Base-by-base conservation (phyloP, 1,284 basidiomycete species). In the Gomphus sp. region DNA sequence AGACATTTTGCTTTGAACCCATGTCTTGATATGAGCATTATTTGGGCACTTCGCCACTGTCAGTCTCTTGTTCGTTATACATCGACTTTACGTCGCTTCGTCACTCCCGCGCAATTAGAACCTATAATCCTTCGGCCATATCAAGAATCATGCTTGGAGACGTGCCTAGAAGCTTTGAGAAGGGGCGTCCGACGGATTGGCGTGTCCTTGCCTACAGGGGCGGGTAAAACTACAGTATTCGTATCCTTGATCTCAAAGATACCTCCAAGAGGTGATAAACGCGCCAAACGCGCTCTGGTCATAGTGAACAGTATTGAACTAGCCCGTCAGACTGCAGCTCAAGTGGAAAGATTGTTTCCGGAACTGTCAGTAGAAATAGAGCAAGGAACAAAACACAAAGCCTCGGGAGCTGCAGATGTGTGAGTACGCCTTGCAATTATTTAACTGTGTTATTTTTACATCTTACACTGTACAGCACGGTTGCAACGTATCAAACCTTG, bases 141-240 rank as follows among this genome's bases (percentile, higher is more conserved):
- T 70, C 95, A 98, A 68, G 80, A 90, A 64, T 78, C 84, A n/a
- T 96, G 92, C 67, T 77, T 98, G 37, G 74, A 82, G 22, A 82
- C 90, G 3, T 97, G 94, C 67, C 74, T 87, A 2, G 77, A 80
- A 11, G 90, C 93, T 1, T 74, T 98, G 22, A 67, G 72, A 31
- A 69, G 73, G 28, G 82, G 84, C 14, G 79, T 76, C 4, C 82
- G 82, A 1, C 85, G 94, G 25, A 89, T 98, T 52, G 94, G 94
- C n/a, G 91, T 96, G 25, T 95, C 90, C 12, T 78, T 93, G 1
- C 93, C 94, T 10, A 97, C 95, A 22, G 92, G 93, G 11, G 84
- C 90, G 33, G 95, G 95, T 8, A 98, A 98, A 72, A 98, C 95
- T 0, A 91, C 91, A 0, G 89, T 95, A 60, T 98, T 95, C 73